Base-by-base conservation (phyloP, 345 rosid genomes). In the Ceriops tagal region DNA sequence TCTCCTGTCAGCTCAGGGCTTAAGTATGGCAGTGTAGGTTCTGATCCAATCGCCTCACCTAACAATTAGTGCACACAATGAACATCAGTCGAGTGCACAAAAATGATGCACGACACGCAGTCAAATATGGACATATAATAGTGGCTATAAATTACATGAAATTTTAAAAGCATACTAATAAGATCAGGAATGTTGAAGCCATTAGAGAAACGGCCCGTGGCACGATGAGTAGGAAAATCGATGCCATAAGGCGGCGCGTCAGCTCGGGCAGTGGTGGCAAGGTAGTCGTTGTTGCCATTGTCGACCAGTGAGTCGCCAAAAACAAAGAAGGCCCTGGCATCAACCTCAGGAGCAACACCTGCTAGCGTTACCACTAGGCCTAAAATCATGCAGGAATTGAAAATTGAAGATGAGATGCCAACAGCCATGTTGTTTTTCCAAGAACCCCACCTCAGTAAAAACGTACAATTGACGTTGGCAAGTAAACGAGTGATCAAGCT, bases 171-270 rank as follows among this genome's bases (percentile, higher is more conserved):
- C 77, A 20, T 79, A 91, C 97, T 91, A 65, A 91, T 87, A 56
- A 89, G 53, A 62, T 93, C 98, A 18, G 97, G 92, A 57, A 93
- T 87, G 81, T 89, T 91, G 22, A 89, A 80, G 75, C 98, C 98
- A 53, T 91, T 93, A 55, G 97, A 78, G 86, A 92, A 92, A 32
- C 98, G 95, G 57, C 96, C 96, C 0, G 95, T 87, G 61, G 98
- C 77, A 13, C 75, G 87, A 60, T 69, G 85, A 53, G 80, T 84
- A 0, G 98, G 98, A 71, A 68, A 84, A 67, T 92, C 97, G 21
- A 91, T 76, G 67, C 98, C 96, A 31, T 91, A 93, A 0, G 97
- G 98, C 5, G 81, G 85, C 0, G 84, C 70, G 46, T 93, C 93
- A 0, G 98, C 98, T 0, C 97, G 85, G 6, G 97, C 97, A 5